Conservation (phyloP, 2,329 filamentous ascomycete species). For the Aspergillus fumigatiaffinis region DNA sequence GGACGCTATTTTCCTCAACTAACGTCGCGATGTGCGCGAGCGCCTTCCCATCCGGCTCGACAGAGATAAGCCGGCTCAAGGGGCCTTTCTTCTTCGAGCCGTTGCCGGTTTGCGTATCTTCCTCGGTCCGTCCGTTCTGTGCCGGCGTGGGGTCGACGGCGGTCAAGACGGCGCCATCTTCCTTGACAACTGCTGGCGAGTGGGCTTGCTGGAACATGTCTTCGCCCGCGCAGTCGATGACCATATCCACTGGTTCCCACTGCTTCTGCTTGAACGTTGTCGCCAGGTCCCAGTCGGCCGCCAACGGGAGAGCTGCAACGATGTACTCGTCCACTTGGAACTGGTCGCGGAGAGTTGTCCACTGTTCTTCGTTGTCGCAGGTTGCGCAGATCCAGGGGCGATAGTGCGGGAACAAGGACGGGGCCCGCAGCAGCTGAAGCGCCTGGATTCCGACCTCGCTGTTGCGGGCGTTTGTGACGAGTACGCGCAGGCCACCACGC, state of each 20-base stretch:
- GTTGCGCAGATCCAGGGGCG: conserved; percentile 39
- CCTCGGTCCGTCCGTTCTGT: conserved; percentile 8
- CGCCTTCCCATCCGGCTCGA: conserved; percentile 33
- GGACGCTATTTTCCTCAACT: conserved; percentile 32
- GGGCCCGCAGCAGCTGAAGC: conserved; percentile 35
- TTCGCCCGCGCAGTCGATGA: conserved; percentile 38
- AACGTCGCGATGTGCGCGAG: conserved; percentile 32
- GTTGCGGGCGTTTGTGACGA: conserved; percentile 36
- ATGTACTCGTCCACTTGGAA: conserved; percentile 34
- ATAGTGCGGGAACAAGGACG: conserved; percentile 26
- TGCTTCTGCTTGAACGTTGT: conserved; percentile 26
- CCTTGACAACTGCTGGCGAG: conserved; percentile 29
- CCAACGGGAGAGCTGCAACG: conserved; percentile 22
- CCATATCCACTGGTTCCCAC: conserved; percentile 38
- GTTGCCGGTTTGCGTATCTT: background rate
- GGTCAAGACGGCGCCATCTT: conserved; percentile 33
- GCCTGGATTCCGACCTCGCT: conserved; percentile 36
- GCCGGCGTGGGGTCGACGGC: conserved; percentile 29
- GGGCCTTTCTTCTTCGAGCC: conserved; percentile 17
- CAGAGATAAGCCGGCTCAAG: conserved; percentile 34
- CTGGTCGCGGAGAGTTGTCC: conserved; percentile 22
- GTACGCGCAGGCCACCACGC: conserved; percentile 25
- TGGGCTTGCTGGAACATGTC: conserved; percentile 33
- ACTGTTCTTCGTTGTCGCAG: conserved; percentile 24
- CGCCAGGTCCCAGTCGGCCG: conserved; percentile 27